phyloP scores from a whole-genome alignment of 192 early-diverging fungal genomes.

The Entomortierella chlamydospora region DNA sequence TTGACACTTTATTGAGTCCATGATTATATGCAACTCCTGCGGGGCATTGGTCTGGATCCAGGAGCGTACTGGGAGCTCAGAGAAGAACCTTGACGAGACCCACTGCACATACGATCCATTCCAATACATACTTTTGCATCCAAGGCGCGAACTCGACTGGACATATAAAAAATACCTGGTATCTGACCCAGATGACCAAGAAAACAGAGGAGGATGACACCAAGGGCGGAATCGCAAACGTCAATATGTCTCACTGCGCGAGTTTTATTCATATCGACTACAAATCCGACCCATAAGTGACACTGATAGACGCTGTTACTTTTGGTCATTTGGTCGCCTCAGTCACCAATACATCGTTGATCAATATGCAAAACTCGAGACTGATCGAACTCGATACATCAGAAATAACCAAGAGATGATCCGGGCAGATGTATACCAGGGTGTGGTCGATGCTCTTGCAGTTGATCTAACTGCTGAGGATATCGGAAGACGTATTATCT shows the following conservation, averaged over 20 bases:
- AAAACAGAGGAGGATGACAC: too few relatives aligned
- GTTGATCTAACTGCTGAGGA: background rate
- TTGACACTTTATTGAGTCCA: too few relatives aligned
- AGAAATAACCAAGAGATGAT: background rate
- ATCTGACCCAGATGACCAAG: too few relatives aligned
- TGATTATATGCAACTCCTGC: too few relatives aligned
- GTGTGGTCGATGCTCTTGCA: background rate
- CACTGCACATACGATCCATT: too few relatives aligned
- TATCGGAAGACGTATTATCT: slow-evolving; percentile 1
- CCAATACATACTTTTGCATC: background rate
- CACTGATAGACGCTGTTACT: background rate
- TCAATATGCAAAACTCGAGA: slow-evolving; percentile 26
- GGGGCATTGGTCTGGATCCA: too few relatives aligned
- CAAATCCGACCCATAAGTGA: background rate
- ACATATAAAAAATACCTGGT: too few relatives aligned
- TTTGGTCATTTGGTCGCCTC: slow-evolving; percentile 4
- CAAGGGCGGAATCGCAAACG: too few relatives aligned
- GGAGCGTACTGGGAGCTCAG: too few relatives aligned
- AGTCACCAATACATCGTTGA: slow-evolving; percentile 23
- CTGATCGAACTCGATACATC: background rate
- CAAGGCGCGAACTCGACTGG: too few relatives aligned
- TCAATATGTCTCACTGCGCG: too few relatives aligned
- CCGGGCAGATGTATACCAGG: background rate
- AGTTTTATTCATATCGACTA: slow-evolving; percentile 4
- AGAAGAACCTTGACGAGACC: too few relatives aligned